phyloP scores from a whole-genome alignment of 2,329 filamentous ascomycete genomes.

The Fusarium verrucosum region DNA sequence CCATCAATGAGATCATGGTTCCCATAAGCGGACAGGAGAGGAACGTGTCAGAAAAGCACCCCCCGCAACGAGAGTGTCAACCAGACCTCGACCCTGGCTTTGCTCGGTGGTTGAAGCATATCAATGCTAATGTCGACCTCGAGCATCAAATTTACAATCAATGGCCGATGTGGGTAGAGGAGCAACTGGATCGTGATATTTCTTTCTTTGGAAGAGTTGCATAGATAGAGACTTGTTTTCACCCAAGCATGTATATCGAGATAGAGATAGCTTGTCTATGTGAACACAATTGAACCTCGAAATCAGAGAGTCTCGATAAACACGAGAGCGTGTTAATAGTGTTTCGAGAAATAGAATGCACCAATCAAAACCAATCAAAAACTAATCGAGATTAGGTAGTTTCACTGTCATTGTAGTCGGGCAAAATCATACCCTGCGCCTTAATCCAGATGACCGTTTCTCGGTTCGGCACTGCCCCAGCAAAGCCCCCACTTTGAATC shows the following conservation, averaged over 20 bases:
- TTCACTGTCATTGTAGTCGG: neutral
- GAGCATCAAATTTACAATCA: conserved; percentile 58
- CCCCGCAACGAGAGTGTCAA: conserved; percentile 35
- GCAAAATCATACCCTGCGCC: neutral
- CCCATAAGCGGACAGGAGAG: conserved; percentile 57
- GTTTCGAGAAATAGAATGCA: neutral
- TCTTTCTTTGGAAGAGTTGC: conserved; percentile 55
- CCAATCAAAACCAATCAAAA: neutral
- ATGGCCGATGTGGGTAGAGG: conserved; percentile 66
- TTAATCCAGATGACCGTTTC: neutral
- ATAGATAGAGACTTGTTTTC: neutral
- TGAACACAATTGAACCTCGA: too few species aligned
- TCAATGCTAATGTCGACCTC: conserved; percentile 58
- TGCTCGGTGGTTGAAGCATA: conserved; percentile 59
- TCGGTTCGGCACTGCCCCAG: conserved; percentile 24
- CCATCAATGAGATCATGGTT: conserved; percentile 63
- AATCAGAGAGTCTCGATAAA: too few species aligned
- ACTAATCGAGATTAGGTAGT: neutral
- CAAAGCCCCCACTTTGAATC: conserved; percentile 32
- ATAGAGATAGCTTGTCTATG: neutral
- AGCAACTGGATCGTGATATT: conserved; percentile 57
- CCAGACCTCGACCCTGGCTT: conserved; percentile 55
- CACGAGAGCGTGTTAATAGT: too few species aligned
- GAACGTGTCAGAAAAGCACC: conserved; percentile 45
- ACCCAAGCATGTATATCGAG: neutral